Evolutionary conservation across 805 yeast genomes (phyloP), one percentile per base, ranked within the genome.

Genomic region (Metschnikowia anglica): DNA sequence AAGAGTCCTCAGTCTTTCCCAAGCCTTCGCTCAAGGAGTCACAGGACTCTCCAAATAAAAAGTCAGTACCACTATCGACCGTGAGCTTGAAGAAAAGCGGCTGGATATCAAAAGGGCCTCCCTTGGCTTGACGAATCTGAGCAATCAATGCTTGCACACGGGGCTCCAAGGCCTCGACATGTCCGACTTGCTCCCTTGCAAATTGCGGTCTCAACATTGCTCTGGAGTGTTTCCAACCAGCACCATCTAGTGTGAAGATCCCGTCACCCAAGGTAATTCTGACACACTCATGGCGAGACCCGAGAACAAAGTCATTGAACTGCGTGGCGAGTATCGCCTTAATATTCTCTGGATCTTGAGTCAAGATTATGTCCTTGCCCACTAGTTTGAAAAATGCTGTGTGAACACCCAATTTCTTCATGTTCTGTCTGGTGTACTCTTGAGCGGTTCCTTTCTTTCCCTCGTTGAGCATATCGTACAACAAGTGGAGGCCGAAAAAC

Each of bases 161-260:
- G 3, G 59, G 61, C 37, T 59, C 63, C 52, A 59, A 56, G 12
- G 53, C 41, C 40, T 46, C 49, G 27, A 59, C 61, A 27, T 59
- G 63, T 9, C 58, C 59, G 8, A 59, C 53, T 39, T 59, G 61
- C 41, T 59, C 63, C 37, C 61, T 48, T 11, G 61, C 55, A 47
- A 59, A 59, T 34, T 58, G 61, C 8, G 63, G 63, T 31, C 63
- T 48, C 52, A 59, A 56, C 62, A 59, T 52, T 5, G 62, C 53
- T 31, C 63, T 44, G 6, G 60, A 53, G 35, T 59, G 62, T 40
- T 59, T 59, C 63, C 63, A 59, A 2, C 61, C 62, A 9, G 49
- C 55, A 9, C 63, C 63, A 31, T 59, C 63, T 36, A 59, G 48
- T 6, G 63, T 59, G 44, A 59, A 59, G 31, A 59, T 58, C 2